phyloP scores from a whole-genome alignment of 129 eudicot genomes.

The Escallonia rubra region DNA sequence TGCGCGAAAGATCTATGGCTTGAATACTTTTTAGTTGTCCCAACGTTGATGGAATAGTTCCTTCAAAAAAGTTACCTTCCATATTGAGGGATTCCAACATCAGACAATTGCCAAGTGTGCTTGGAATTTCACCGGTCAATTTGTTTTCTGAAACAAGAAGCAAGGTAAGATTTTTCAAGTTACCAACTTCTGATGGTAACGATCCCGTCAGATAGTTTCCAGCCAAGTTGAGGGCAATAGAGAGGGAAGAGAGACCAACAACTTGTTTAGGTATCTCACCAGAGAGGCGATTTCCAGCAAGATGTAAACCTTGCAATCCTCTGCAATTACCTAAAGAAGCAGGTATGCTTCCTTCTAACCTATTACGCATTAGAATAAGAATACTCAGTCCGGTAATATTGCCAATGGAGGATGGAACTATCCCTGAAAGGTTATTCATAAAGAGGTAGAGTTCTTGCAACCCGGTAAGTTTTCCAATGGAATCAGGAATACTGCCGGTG shows the following conservation, averaged over 20 bases:
- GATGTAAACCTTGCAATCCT: neutral
- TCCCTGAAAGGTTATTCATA: slow-evolving; percentile 10
- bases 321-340: neutral
- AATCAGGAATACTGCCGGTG: slow-evolving; percentile 11
- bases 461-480: slow-evolving; percentile 9
- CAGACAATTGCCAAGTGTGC: slow-evolving; percentile 10
- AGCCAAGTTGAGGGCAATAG: neutral
- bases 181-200: neutral
- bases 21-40: no score
- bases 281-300: slow-evolving; percentile 5
- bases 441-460: neutral
- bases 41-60: no score
- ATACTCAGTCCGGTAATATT: neutral
- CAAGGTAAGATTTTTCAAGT: neutral
- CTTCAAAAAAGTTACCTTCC: no score
- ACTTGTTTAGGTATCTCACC: neutral
- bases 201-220: neutral
- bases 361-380: neutral
- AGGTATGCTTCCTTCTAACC: neutral
- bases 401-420: slow-evolving; percentile 12
- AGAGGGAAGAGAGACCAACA: slow-evolving; percentile 9
- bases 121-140: slow-evolving; percentile 15
- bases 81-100: neutral
- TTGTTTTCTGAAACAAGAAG: slow-evolving; percentile 11
- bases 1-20: no score